Evolutionary conservation across 805 yeast genomes (phyloP), one percentile per base, ranked within the genome.

Genomic region (Pichia thaimueangensis): DNA sequence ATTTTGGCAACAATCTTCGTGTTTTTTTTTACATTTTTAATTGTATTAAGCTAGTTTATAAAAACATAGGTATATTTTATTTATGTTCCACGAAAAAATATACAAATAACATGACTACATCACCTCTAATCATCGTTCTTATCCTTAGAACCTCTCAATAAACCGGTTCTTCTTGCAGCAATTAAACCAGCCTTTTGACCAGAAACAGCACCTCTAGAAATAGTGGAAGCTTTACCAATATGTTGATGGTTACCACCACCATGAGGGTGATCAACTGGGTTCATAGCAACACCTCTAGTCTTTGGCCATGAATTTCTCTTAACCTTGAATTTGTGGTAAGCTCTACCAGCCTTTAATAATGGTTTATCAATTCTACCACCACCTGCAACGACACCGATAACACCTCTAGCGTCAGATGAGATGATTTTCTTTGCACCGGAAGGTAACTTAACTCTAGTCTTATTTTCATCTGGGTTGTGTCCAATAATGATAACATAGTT

Each of bases 241-340:
- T 91, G 97, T 81, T 91, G 97, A 77, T 91, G 97, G 96, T 89
- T 89, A 91, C 98, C 98, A 91, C 98, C 97, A 86, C 98, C 98
- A 75, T 91, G 98, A 73, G 98, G 98, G 81, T 91, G 98, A 73
- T 91, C 98, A 72, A 91, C 98, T 74, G 97, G 97, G 80, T 91
- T 91, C 98, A 93, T 91, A 72, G 98, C 98, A 71, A 91, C 97
- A 91, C 97, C 98, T 81, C 97, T 88, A 69, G 97, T 93, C 86
- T 87, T 89, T 77, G 98, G 98, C 97, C 97, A 93, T 59, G 96
- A 87, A 95, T 93, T 88, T 80, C 97, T 82, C 94, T 93, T 93
- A 67, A 89, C 95, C 77, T 75, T 89, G 93, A 84, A 89, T 81
- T 91, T 91, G 89, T 91, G 96, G 96, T 82, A 91, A 58, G 98